Base-by-base conservation (phyloP, 352 stramenopile genomes). In the Lagenidium giganteum region DNA sequence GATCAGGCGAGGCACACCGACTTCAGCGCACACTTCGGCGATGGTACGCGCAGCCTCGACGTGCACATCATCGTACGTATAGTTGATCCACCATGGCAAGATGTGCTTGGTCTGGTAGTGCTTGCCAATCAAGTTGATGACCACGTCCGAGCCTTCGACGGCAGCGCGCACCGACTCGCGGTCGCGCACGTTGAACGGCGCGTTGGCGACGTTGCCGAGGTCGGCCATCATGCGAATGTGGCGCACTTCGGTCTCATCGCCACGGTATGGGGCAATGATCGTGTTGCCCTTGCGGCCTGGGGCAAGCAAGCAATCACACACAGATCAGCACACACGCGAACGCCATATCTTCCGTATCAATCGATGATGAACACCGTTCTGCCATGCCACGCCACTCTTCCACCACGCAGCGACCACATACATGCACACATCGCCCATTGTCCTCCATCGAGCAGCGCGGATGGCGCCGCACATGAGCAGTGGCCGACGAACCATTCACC, bases 61-160 rank as follows among this genome's bases (percentile, higher is more conserved):
- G 64, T 99, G 91, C 30, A 95, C 82, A 50, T 98, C 92, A 23
- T 97, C 67, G 52, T 97, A 96, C 42, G 73, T 85, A 59, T 93
- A 98, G 68, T 97, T 85, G 78, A 90, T 93, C 72, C 80, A 89
- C 76, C 72, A 89, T 18, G 83, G 82, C 21, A 96, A 59, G 3
- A 96, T 70, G 58, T 96, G 78, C 66, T 94, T 95, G n/a, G 94
- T 98, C 62, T 98, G 89, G 61, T 98, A 98, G 64, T 97, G 79
- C 57, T 98, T 98, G 26, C 94, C 95, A 41, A 98, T 85, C 8
- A 98, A 50, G 63, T 98, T 99, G 52, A 98, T 87, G 22, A 98
- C 95, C 52, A 97, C 69, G 50, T 98, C 92, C 23, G 84, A 90
- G 64, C 93, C 84, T 18, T 83, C 61, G 25, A 98, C 90, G 1